Conservation (phyloP, 345 rosid genomes). For the Euphorbia tirucalli region DNA sequence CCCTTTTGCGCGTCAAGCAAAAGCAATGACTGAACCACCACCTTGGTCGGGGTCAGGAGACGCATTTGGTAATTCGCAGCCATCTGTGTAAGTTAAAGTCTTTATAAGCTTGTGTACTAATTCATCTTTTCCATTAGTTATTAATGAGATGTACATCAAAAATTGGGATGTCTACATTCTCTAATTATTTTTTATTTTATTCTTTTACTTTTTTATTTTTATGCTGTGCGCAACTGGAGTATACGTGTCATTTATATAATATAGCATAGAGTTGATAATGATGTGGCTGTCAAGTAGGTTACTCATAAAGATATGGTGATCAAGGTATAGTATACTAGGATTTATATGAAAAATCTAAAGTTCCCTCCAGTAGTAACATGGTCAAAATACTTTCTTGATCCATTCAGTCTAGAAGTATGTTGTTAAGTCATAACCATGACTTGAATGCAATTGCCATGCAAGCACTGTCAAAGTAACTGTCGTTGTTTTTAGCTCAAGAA, state of each 20-base stretch:
- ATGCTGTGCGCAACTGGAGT: neutral
- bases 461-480: neutral
- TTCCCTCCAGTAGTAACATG: neutral
- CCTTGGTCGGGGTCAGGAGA: constrained; percentile 75
- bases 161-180: neutral
- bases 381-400: neutral
- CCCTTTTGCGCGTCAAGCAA: constrained; percentile 42
- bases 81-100: constrained; percentile 43
- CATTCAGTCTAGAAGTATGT: neutral
- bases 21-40: constrained; percentile 67
- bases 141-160: neutral
- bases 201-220: neutral
- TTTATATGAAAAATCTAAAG: too few relatives aligned
- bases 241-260: neutral
- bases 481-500: neutral
- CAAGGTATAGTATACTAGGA: neutral
- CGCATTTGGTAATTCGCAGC: constrained; percentile 39
- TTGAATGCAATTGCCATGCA: neutral
- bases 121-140: neutral
- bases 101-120: neutral
- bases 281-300: neutral
- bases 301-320: neutral
- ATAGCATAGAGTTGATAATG: neutral
- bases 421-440: neutral
- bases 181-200: too few relatives aligned